Conservation (phyloP, 192 early-diverging fungal genomes). For the Coemansia sp. region DNA sequence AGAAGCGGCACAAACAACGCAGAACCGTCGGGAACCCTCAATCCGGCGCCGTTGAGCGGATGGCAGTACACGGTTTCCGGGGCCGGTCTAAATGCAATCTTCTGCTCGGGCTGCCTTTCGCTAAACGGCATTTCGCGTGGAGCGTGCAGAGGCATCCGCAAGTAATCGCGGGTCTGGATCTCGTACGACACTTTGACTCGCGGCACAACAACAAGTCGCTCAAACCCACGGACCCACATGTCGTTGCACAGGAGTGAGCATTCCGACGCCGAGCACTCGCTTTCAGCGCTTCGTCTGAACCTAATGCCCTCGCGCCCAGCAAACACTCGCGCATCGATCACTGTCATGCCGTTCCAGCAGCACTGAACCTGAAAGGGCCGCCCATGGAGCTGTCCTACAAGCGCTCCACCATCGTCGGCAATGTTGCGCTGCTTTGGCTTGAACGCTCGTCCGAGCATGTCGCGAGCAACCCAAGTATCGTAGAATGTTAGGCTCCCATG, state of each 20-base stretch:
- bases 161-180: slow-evolving; percentile 31
- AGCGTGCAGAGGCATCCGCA: slow-evolving; percentile 24
- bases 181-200: slow-evolving; percentile 51
- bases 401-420: slow-evolving; percentile 31
- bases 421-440: slow-evolving; percentile 33
- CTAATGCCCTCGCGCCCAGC: slow-evolving; percentile 9
- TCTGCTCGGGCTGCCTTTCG: neutral
- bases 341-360: slow-evolving; percentile 56
- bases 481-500: slow-evolving; percentile 45
- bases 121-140: slow-evolving; percentile 30
- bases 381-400: slow-evolving; percentile 17
- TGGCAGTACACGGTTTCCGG: slow-evolving; percentile 44
- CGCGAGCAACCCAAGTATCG: slow-evolving; percentile 57
- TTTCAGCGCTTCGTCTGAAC: slow-evolving; percentile 21
- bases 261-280: slow-evolving; percentile 57
- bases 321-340: slow-evolving; percentile 47
- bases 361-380: slow-evolving; percentile 55
- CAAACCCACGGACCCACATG: slow-evolving; percentile 36
- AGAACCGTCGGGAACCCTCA: slow-evolving; percentile 33
- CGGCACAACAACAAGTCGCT: slow-evolving; percentile 48
- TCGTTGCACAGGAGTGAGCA: slow-evolving; percentile 58
- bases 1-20: slow-evolving; percentile 17
- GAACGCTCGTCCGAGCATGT: slow-evolving; percentile 49
- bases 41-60: slow-evolving; percentile 26
- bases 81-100: slow-evolving; percentile 31